phyloP scores from a whole-genome alignment of 1,284 basidiomycete species.

The Apiotrichum akiyoshidainum region DNA sequence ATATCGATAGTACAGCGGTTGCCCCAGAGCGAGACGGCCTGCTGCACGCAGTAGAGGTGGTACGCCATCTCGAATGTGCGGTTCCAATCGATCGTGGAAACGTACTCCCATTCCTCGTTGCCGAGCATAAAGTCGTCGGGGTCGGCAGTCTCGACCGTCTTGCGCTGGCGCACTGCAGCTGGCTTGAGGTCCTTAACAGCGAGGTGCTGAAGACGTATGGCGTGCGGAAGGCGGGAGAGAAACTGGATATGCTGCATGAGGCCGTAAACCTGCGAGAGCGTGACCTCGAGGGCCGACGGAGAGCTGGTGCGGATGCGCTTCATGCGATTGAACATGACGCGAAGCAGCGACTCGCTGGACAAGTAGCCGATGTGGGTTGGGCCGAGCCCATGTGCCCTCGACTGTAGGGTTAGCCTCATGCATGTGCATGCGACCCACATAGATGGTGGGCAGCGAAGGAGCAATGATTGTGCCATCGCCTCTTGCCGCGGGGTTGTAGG shows the following conservation, averaged over 20 bases:
- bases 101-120: conserved; percentile 9
- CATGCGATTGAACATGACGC: conserved; percentile 4
- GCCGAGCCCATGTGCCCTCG: conserved; percentile 11
- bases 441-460: conserved; percentile 22
- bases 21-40: conserved; percentile 31
- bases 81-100: conserved; percentile 23
- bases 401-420: conserved; percentile 2
- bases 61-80: conserved; percentile 23
- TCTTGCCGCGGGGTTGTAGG: conserved; percentile 13
- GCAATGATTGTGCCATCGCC: conserved; percentile 28
- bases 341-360: conserved; percentile 12
- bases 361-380: conserved; percentile 22
- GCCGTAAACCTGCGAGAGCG: conserved; percentile 17
- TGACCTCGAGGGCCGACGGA: conserved; percentile 17
- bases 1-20: conserved; percentile 10
- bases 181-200: conserved; percentile 8
- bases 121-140: conserved; percentile 17
- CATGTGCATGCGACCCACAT: conserved; percentile 24
- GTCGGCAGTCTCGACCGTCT: conserved; percentile 1
- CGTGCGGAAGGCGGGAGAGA: conserved; percentile 14
- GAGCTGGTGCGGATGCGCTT: conserved; percentile 8
- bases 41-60: conserved; percentile 32
- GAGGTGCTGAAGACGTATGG: conserved; percentile 10
- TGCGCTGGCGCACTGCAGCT: neutral
- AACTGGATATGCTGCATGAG: conserved; percentile 16